Evolutionary conservation across 2,329 filamentous ascomycete species (phyloP).

Genomic region (Arachnomyces sp.): DNA sequence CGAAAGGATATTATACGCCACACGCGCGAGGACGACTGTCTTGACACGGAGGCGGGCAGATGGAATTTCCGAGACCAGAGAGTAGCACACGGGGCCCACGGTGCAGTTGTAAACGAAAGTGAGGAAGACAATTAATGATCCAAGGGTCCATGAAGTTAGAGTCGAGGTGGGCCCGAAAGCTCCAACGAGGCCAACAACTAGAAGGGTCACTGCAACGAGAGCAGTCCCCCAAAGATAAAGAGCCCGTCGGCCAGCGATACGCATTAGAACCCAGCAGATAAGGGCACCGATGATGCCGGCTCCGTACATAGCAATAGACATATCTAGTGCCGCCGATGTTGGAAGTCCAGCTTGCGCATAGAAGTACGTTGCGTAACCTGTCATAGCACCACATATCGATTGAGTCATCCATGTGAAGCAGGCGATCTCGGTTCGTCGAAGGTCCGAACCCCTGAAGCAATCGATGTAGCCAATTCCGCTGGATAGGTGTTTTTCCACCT

Average conservation of each 20-base stretch:
- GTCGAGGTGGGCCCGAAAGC: slow-evolving; percentile 69
- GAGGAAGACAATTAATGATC: slow-evolving; percentile 78
- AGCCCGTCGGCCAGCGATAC: slow-evolving; percentile 62
- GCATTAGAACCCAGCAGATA: slow-evolving; percentile 74
- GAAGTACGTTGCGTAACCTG: slow-evolving; percentile 57
- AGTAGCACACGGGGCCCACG: slow-evolving; percentile 84
- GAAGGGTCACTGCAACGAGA: slow-evolving; percentile 64
- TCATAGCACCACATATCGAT: slow-evolving; percentile 55
- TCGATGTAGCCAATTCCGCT: slow-evolving; percentile 66
- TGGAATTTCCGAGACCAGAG: slow-evolving; percentile 75
- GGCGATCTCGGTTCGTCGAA: slow-evolving; percentile 67
- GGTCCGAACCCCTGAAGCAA: slow-evolving; percentile 72
- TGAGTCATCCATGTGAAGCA: slow-evolving; percentile 59
- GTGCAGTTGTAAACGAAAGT: slow-evolving; percentile 77
- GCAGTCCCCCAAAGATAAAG: slow-evolving; percentile 70
- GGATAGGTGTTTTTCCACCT: slow-evolving; percentile 68
- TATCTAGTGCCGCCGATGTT: slow-evolving; percentile 44
- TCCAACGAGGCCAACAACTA: slow-evolving; percentile 77
- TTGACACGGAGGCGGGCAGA: slow-evolving; percentile 81
- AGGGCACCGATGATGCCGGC: slow-evolving; percentile 73
- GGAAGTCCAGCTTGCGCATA: slow-evolving; percentile 47
- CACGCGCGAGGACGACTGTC: slow-evolving; percentile 77
- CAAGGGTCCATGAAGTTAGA: slow-evolving; percentile 21
- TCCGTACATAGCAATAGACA: slow-evolving; percentile 52
- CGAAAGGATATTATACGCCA: slow-evolving; percentile 70